phyloP scores from a whole-genome alignment of 2,329 filamentous ascomycete genomes.

The Ploettnerulaceae sp. region DNA sequence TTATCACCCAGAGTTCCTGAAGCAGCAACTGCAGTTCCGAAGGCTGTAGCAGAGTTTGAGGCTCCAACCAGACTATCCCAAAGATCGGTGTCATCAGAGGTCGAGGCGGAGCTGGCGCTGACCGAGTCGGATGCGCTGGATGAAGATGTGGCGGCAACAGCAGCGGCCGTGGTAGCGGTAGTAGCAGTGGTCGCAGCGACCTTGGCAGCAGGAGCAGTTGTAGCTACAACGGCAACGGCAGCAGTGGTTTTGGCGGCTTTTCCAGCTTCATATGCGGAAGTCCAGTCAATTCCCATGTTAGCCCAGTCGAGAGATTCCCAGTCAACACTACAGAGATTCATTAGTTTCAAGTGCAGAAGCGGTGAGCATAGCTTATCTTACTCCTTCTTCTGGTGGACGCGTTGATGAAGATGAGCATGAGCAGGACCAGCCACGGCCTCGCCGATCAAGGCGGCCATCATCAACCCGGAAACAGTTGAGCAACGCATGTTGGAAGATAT shows the following conservation, averaged over 20 bases:
- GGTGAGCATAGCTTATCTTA: slow-evolving; percentile 20
- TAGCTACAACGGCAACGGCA: slow-evolving; percentile 1
- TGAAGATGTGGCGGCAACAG: neutral
- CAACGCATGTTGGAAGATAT: slow-evolving; percentile 29
- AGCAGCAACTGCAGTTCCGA: slow-evolving; percentile 17
- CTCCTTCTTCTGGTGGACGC: slow-evolving; percentile 31
- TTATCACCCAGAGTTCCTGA: slow-evolving; percentile 13
- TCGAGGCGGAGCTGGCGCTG: neutral
- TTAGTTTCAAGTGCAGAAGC: neutral
- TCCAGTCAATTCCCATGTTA: slow-evolving; percentile 29
- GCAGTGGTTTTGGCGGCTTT: slow-evolving; percentile 12
- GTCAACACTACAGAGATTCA: slow-evolving; percentile 20
- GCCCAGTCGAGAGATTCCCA: slow-evolving; percentile 26
- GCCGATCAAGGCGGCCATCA: slow-evolving; percentile 31
- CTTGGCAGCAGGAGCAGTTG: neutral
- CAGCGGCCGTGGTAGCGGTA: slow-evolving; percentile 4
- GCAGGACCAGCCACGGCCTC: slow-evolving; percentile 32
- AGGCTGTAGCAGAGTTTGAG: slow-evolving; percentile 22
- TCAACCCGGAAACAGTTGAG: slow-evolving; percentile 26
- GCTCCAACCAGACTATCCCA: slow-evolving; percentile 23
- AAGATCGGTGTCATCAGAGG: slow-evolving; percentile 6
- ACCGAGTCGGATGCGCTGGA: slow-evolving; percentile 1
- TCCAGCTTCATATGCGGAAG: slow-evolving; percentile 24
- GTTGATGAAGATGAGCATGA: slow-evolving; percentile 29
- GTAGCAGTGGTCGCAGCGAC: slow-evolving; percentile 7